A percentile compares a stretch with the other conserved stretches of the same genome.
Evolutionary conservation across 805 yeast genomes (phyloP).

Genomic region (Tetrapisispora nanseiensis): DNA sequence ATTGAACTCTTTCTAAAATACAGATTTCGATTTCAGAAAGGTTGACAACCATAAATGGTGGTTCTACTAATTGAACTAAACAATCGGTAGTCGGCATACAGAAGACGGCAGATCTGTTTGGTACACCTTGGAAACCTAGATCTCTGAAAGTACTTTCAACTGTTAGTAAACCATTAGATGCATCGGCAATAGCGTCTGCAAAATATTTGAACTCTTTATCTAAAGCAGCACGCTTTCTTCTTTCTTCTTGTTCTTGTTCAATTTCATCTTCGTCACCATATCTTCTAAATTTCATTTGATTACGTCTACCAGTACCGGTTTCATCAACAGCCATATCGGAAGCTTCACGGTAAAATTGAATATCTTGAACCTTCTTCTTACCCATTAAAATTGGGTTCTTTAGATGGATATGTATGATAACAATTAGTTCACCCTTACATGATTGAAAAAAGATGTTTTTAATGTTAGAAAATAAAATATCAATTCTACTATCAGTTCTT

Average conservation of each 20-base stretch:
- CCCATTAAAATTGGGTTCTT: conserved; percentile 92
- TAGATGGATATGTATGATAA: conserved; percentile 83
- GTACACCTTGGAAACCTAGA: conserved; percentile 95
- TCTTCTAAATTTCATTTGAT: conserved; percentile 54
- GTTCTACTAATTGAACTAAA: conserved; percentile 84
- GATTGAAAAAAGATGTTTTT: conserved; percentile 94
- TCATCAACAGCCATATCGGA: conserved; percentile 94
- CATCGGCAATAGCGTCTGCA: conserved; percentile 84
- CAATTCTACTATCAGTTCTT: conserved; percentile 77
- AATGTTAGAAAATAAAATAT: conserved; percentile 79
- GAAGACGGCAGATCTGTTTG: conserved; percentile 84
- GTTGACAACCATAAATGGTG: conserved; percentile 88
- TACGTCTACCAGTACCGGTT: conserved; percentile 87
- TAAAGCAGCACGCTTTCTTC: conserved; percentile 79
- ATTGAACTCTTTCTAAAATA: conserved; percentile 92
- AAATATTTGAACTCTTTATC: conserved; percentile 87
- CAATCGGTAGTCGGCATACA: conserved; percentile 98
- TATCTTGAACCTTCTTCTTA: conserved; percentile 87
- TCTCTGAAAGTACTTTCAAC: conserved; percentile 93
- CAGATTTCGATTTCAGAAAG: conserved; percentile 89
- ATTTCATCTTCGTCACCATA: conserved; percentile 98
- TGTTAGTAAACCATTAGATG: conserved; percentile 73
- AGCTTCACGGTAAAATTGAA: conserved; percentile 94
- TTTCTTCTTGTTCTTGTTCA: conserved; percentile 97
- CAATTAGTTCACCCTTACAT: conserved; percentile 87